Conservation (phyloP, 345 rosid genomes). For the Citrus cavaleriei region DNA sequence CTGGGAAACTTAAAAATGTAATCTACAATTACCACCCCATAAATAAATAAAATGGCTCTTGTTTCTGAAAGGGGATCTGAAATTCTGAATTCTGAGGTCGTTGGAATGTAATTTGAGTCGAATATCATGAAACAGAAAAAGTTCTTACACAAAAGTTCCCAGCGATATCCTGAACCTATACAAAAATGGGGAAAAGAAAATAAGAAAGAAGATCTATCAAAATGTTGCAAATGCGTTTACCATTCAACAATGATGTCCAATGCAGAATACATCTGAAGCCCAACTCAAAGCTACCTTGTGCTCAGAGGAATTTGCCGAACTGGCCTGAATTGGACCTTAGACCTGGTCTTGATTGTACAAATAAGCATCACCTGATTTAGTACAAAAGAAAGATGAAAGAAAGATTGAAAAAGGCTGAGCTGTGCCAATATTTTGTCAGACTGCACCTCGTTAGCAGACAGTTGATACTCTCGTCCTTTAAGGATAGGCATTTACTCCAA, state of each 20-base stretch:
- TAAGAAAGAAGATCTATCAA: neutral
- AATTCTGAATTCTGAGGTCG: neutral
- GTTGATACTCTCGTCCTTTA: neutral
- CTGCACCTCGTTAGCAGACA: neutral
- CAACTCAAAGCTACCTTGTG: neutral
- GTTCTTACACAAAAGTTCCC: neutral
- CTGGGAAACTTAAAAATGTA: neutral
- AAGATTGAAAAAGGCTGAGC: neutral
- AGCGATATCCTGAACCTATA: neutral
- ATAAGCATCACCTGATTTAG: constrained; percentile 1
- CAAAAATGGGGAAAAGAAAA: neutral
- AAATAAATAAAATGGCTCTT: neutral
- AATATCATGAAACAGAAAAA: too few relatives aligned
- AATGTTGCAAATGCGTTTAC: neutral
- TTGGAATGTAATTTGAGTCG: neutral
- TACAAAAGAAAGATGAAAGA: neutral
- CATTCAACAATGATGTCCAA: neutral
- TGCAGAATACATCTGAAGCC: neutral
- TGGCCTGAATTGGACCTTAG: neutral
- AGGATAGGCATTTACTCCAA: neutral
- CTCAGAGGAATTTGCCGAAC: neutral
- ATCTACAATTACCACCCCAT: neutral
- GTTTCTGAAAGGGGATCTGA: neutral
- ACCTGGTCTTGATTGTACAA: neutral
- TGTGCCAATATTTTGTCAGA: neutral